These are phyloP conservation scores for Erodium maritimum DNA, from an alignment of 345 rosid species.

Conservation along the genomic window DNA sequence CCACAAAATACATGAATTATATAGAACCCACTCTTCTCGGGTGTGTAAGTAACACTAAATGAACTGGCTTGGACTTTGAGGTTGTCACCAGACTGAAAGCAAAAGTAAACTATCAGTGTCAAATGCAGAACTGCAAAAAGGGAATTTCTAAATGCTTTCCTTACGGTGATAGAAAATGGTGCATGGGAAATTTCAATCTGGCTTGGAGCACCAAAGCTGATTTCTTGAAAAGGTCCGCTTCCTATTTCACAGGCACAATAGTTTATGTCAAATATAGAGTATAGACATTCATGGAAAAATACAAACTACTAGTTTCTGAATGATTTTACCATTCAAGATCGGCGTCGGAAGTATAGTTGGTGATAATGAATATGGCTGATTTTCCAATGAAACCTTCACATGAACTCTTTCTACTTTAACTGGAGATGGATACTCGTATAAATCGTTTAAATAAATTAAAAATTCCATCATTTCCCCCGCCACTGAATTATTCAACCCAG, in stretches of 20 bases:
- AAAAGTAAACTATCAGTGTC: conserved; percentile 6
- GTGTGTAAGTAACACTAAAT: conserved; percentile 45
- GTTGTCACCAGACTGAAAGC: conserved; percentile 31
- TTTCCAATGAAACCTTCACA: conserved; percentile 39
- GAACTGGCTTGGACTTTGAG: conserved; percentile 26
- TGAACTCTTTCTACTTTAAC: conserved; percentile 48
- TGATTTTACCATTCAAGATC: conserved; percentile 33
- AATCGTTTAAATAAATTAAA: conserved; percentile 51
- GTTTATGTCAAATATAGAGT: conserved; percentile 1
- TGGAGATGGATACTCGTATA: conserved; percentile 52
- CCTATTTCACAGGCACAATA: conserved; percentile 20
- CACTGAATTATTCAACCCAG: conserved; percentile 65
- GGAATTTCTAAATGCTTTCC: no score
- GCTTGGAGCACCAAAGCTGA: conserved; percentile 3
- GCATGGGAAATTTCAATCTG: conserved; percentile 23
- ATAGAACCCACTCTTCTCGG: conserved; percentile 58
- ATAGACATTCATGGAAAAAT: background rate
- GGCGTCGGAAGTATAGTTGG: conserved; percentile 45
- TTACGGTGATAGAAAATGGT: conserved; percentile 19
- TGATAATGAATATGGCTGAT: conserved; percentile 28
- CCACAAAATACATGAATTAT: conserved; percentile 48
- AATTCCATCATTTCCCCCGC: conserved; percentile 51
- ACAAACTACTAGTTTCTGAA: no score
- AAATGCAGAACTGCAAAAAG: no score
- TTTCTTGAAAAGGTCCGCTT: conserved; percentile 14